Conservation (phyloP, 129 eudicot genomes). For the Kitagawia praeruptora region DNA sequence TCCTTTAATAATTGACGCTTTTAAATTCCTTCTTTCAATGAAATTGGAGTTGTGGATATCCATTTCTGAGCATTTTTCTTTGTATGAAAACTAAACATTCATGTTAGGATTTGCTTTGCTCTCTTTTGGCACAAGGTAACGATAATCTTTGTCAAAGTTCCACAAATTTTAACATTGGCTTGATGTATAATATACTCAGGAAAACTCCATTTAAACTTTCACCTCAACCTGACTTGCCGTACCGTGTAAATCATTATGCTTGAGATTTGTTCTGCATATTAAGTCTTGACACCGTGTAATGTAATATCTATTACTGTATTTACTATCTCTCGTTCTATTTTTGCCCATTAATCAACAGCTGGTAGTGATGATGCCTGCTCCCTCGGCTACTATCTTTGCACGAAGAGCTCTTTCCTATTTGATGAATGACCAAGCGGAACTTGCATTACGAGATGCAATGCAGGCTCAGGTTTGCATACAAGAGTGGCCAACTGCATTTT, state of each 20-base stretch:
- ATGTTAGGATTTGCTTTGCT: background rate
- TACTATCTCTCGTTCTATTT: background rate
- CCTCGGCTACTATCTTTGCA: constrained; percentile 85
- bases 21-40: background rate
- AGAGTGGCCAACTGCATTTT: constrained; percentile 96
- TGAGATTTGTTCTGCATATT: background rate
- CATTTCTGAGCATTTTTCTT: background rate
- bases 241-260: background rate
- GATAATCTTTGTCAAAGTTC: background rate
- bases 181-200: background rate
- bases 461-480: constrained; percentile 96
- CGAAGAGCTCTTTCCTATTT: constrained; percentile 85
- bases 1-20: background rate
- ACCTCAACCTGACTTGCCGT: background rate
- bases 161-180: background rate
- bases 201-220: background rate
- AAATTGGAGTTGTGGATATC: background rate
- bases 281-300: background rate
- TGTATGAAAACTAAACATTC: background rate
- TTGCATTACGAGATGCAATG: constrained; percentile 93
- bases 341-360: constrained; percentile 35
- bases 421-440: constrained; percentile 83
- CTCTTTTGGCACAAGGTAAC: background rate
- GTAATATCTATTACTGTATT: background rate
- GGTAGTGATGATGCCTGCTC: constrained; percentile 82